Base-by-base conservation (phyloP, 2,329 filamentous ascomycete genomes). In the Blastomyces percursus region DNA sequence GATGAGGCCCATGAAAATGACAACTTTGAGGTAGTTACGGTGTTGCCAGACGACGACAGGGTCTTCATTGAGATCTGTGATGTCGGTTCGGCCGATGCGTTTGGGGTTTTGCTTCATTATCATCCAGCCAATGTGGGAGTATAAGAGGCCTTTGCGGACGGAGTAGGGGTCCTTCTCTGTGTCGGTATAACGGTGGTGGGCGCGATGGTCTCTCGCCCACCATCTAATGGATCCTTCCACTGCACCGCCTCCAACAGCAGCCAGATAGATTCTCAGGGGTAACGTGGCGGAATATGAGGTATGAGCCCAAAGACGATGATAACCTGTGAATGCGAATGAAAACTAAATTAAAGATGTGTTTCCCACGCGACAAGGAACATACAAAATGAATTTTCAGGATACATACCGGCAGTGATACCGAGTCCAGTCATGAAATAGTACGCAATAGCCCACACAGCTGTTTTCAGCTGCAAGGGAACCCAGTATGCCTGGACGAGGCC, bases 91-190 rank as follows among this genome's bases (percentile, higher is more conserved):
- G 71, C 91, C 91, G 71, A 91, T 90, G 66, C 88, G 84, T 83
- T 93, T 93, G 67, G 90, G 89, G 80, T 95, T 93, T 80, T 95
- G 90, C 82, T 93, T 93, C 83, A 95, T 86, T 71, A 95, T 78
- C 89, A 95, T 94, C 90, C 90, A 95, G 71, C 90, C 90, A 63
- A 95, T 80, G 79, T 91, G 88, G 61, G 84, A 91, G 83, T 92
- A 93, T 68, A 91, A 78, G 59, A 94, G 82, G 69, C 90, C 90
- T 82, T 95, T 95, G 78, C 89, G 87, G 69, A 95, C 90, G 30
- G 89, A 92, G 81, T 95, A 95, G 59, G 90, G 91, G 69, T 95
- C 90, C 81, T 94, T 94, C 46, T 92, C 89, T 71, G 90, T 95
- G 74, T 95, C 91, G 79, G 91, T 95, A 76, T 94, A 95, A 71